Evolutionary conservation across 768 basidiomycete genomes (phyloP).

Genomic region (Xanthoconium stramineum): DNA sequence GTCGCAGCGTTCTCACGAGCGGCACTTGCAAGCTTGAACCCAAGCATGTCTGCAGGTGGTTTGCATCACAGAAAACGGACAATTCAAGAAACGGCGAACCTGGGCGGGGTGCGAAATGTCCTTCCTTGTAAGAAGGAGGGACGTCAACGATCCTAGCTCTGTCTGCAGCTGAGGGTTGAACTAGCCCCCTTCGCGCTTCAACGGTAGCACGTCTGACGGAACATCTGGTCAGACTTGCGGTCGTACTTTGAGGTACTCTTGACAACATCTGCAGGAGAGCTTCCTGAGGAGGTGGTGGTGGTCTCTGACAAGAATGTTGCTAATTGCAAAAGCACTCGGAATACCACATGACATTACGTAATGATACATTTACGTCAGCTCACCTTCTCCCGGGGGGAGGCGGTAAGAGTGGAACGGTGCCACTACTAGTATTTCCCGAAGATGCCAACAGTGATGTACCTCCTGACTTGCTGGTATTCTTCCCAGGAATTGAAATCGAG

Average conservation of each 20-base stretch:
- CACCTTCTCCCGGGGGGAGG: slow-evolving; percentile 71
- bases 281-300: slow-evolving; percentile 9
- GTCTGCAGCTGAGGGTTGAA: slow-evolving; percentile 81
- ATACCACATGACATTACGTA: slow-evolving; percentile 16
- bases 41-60: slow-evolving; percentile 69
- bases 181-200: slow-evolving; percentile 53
- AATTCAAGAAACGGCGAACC: slow-evolving; percentile 41
- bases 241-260: slow-evolving; percentile 44
- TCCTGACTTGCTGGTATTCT: slow-evolving; percentile 38
- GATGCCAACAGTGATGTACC: slow-evolving; percentile 39
- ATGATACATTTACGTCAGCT: slow-evolving; percentile 17
- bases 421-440: slow-evolving; percentile 25
- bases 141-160: slow-evolving; percentile 81
- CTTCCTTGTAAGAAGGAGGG: slow-evolving; percentile 68
- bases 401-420: slow-evolving; percentile 68
- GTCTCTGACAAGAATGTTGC: slow-evolving; percentile 11
- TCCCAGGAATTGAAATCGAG: slow-evolving; percentile 87
- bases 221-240: slow-evolving; percentile 26
- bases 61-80: not conserved
- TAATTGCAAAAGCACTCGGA: not conserved
- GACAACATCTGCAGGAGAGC: slow-evolving; percentile 48
- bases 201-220: slow-evolving; percentile 20
- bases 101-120: slow-evolving; percentile 64
- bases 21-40: slow-evolving; percentile 74
- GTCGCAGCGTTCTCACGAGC: slow-evolving; percentile 53